Percentiles rank a stretch among this genome's conserved stretches.
Evolutionary conservation across 306 rosid species (phyloP).

Genomic region (Gillenia trifoliata): DNA sequence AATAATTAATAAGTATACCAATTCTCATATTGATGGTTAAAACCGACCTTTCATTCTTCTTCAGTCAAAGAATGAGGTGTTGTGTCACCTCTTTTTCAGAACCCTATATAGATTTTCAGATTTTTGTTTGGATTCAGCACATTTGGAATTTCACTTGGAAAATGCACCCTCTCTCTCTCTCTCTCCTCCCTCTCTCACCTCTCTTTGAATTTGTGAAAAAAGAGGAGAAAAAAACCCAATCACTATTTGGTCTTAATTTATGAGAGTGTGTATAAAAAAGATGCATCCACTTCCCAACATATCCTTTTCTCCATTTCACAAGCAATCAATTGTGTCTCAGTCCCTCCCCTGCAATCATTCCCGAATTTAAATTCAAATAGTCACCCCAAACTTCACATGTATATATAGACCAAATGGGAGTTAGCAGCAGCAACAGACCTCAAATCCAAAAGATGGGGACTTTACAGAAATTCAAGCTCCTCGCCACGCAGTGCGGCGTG

Average conservation of each 20-base stretch:
- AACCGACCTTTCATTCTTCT: not conserved
- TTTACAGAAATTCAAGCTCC: slow-evolving; percentile 73
- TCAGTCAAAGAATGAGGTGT: slow-evolving; percentile 9
- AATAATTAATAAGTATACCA: too few species aligned
- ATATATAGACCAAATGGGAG: not conserved
- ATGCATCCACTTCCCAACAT: slow-evolving; percentile 39
- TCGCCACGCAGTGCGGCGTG: slow-evolving; percentile 73
- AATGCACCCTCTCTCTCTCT: slow-evolving; percentile 18
- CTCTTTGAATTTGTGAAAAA: not conserved
- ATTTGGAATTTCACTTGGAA: slow-evolving; percentile 31
- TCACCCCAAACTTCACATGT: not conserved
- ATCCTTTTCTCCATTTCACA: slow-evolving; percentile 34
- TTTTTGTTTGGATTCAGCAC: not conserved
- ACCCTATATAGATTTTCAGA: not conserved
- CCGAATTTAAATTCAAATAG: slow-evolving; percentile 47
- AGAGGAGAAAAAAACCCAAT: not conserved
- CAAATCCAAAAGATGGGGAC: slow-evolving; percentile 50
- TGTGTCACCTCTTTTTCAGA: slow-evolving; percentile 13
- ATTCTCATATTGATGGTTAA: not conserved
- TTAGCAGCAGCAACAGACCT: slow-evolving; percentile 9
- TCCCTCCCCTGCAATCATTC: slow-evolving; percentile 25
- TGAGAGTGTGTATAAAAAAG: not conserved
- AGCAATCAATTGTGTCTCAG: slow-evolving; percentile 37
- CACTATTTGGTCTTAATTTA: not conserved
- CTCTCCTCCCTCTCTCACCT: not conserved